Conservation (phyloP, 2,329 filamentous ascomycete species). For the Penicillium frequentans region DNA sequence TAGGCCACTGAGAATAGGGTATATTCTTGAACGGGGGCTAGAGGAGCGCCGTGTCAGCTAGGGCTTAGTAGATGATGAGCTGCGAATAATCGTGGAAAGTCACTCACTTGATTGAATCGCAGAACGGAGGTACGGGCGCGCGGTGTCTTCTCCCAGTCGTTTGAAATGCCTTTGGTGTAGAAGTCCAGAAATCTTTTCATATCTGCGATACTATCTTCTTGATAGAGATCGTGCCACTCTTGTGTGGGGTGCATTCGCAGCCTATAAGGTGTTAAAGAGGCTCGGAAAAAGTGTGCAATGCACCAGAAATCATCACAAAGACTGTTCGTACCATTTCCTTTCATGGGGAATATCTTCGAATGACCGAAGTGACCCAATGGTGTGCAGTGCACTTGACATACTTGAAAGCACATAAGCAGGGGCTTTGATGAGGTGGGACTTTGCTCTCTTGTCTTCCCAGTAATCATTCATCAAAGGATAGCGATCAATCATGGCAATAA, state of each 20-base stretch:
- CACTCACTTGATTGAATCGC: not conserved
- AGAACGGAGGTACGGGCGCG: slow-evolving; percentile 5
- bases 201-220: slow-evolving; percentile 16
- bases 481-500: not conserved
- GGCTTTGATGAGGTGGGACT: not conserved
- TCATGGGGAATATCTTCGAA: not conserved
- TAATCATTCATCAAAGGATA: not conserved
- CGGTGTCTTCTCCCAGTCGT: slow-evolving; percentile 14
- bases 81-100: not conserved
- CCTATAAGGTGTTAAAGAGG: slow-evolving; percentile 4
- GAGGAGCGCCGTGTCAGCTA: not conserved
- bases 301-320: not conserved
- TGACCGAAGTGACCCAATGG: not conserved
- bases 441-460: not conserved
- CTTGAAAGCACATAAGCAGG: not conserved
- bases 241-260: slow-evolving; percentile 24
- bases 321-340: not conserved
- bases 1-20: not conserved
- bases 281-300: no score
- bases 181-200: slow-evolving; percentile 17
- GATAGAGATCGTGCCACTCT: slow-evolving; percentile 33
- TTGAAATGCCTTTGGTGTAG: slow-evolving; percentile 10
- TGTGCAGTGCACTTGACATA: not conserved
- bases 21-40: not conserved
- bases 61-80: not conserved